Conservation (phyloP, 192 early-diverging fungal genomes). For the Linderina pennispora region DNA sequence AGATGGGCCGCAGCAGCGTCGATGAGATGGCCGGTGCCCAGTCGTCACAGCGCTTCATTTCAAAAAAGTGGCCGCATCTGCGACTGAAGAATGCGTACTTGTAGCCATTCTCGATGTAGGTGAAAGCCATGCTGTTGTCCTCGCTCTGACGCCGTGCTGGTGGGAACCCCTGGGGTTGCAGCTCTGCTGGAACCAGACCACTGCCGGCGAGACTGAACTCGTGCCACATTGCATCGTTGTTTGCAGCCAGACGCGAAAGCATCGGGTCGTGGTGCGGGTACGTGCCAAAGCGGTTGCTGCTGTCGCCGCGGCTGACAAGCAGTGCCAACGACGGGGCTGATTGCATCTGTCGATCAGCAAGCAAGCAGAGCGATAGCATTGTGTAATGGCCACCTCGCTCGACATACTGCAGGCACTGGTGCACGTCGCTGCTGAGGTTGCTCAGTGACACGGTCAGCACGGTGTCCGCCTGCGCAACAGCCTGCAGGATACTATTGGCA, state of each 20-base stretch:
- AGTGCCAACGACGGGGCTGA: slow-evolving; percentile 21
- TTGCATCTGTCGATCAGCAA: slow-evolving; percentile 26
- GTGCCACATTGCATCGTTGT: slow-evolving; percentile 30
- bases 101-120: slow-evolving; percentile 32
- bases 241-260: slow-evolving; percentile 20
- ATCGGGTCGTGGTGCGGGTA: slow-evolving; percentile 44
- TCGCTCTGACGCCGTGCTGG: slow-evolving; percentile 7
- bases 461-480: slow-evolving; percentile 7
- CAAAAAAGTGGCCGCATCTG: slow-evolving; percentile 36
- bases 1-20: slow-evolving; percentile 16
- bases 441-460: slow-evolving; percentile 9
- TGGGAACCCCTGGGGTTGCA: slow-evolving; percentile 2
- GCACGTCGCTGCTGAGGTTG: slow-evolving; percentile 13
- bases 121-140: slow-evolving; percentile 11
- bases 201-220: slow-evolving; percentile 11
- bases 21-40: slow-evolving; percentile 33
- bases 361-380: slow-evolving; percentile 29
- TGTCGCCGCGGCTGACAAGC: slow-evolving; percentile 35
- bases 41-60: slow-evolving; percentile 36
- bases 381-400: slow-evolving; percentile 24
- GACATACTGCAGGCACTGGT: slow-evolving; percentile 11
- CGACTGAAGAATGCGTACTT: slow-evolving; percentile 36
- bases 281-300: slow-evolving; percentile 24
- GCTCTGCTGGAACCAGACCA: too few species aligned
- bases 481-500: slow-evolving; percentile 26